Evolutionary conservation across 2,329 filamentous ascomycete genomes (phyloP), one percentile per base, ranked within the genome.

Genomic region (Clarireedia hainanense): DNA sequence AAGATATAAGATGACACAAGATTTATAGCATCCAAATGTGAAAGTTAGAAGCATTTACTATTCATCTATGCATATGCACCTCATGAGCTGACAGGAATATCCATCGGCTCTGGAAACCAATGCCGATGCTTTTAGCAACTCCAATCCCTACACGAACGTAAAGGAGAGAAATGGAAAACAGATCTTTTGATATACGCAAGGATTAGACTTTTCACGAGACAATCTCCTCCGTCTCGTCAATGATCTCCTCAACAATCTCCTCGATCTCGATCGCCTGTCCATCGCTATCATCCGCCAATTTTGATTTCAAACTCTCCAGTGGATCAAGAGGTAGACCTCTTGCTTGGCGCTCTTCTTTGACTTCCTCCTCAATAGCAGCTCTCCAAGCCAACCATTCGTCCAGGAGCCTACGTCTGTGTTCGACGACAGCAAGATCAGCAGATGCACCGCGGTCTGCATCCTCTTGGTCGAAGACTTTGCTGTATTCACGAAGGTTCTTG

Each of bases 401-500:
- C 65, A 99, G 84, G 68, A 90, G 76, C 66, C 83, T 79, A 69
- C 92, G 85, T 64, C 94, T 84, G 64, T 84, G 85, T 74, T 97
- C 92, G 60, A 99, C 88, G 50, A 99, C 91, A 37, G 91, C 92
- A 67, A 91, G 84, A 75, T 97, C 94, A 66, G 92, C 94, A 55
- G 90, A 92, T 60, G 91, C 92, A 69, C 91, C 91, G 69, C 92
- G 91, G 70, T 95, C 91, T 61, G 87, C 83, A 73, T 99, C 95
- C 71, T 96, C 88, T 75, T 96, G 90, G 65, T 99, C 94, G 72
- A 99, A 99, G 63, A 88, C 79, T 70, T 89, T 89, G 72, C 86
- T 90, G 83, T 96, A 99, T 74, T 97, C 94, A 65, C 92, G 89
- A 55, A 99, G 85, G 75, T 96, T 99, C 83, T 96, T 96, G 77